Conservation (phyloP, 352 stramenopile genomes). For the Globisporangium camurandrum region DNA sequence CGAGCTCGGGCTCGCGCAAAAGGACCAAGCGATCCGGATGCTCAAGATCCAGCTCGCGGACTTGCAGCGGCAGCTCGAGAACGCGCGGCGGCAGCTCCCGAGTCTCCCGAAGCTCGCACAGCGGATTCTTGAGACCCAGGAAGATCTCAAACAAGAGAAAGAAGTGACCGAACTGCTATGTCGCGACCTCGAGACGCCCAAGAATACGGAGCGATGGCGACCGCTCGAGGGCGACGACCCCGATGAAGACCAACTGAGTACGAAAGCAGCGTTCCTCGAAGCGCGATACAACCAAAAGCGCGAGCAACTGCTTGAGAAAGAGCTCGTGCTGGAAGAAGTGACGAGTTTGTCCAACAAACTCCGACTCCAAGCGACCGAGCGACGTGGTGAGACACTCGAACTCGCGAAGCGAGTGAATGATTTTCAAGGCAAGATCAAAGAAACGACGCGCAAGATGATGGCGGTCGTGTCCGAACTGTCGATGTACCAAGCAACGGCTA, state of each 20-base stretch:
- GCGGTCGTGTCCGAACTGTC: slow-evolving; percentile 90
- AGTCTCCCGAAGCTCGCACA: slow-evolving; percentile 75
- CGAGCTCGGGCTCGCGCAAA: slow-evolving; percentile 68
- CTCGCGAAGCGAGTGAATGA: slow-evolving; percentile 88
- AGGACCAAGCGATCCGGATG: slow-evolving; percentile 81
- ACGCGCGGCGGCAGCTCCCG: slow-evolving; percentile 64
- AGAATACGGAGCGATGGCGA: slow-evolving; percentile 84
- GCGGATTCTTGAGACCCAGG: slow-evolving; percentile 68
- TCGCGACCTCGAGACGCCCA: slow-evolving; percentile 87
- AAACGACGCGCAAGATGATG: slow-evolving; percentile 92
- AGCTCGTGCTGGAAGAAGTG: slow-evolving; percentile 92
- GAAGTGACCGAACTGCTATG: slow-evolving; percentile 87
- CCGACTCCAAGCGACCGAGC: slow-evolving; percentile 59
- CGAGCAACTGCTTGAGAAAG: slow-evolving; percentile 91
- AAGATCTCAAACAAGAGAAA: slow-evolving; percentile 80
- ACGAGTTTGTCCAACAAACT: slow-evolving; percentile 84
- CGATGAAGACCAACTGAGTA: slow-evolving; percentile 81
- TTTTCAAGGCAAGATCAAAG: slow-evolving; percentile 87
- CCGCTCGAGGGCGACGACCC: slow-evolving; percentile 84
- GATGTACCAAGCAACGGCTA: slow-evolving; percentile 93
- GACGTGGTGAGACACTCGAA: slow-evolving; percentile 69
- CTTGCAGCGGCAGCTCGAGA: slow-evolving; percentile 65
- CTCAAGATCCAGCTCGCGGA: slow-evolving; percentile 68
- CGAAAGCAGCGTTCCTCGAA: slow-evolving; percentile 82
- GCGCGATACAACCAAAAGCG: slow-evolving; percentile 88